Conservation (phyloP, 305 asterid genomes). For the Ajuga reptans region DNA sequence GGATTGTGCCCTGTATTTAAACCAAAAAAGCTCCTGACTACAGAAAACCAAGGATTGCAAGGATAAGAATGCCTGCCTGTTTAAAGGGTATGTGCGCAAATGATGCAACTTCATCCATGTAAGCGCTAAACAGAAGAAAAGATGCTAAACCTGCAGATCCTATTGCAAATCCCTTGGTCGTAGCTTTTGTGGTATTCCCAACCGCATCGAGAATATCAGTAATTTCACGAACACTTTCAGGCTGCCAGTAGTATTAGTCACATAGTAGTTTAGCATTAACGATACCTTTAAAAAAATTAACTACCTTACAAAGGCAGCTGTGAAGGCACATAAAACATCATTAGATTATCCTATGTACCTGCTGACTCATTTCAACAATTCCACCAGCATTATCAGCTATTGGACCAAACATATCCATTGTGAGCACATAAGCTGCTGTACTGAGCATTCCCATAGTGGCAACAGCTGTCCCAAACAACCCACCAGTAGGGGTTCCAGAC, state of each 20-base stretch:
- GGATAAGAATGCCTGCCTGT: constrained; percentile 42
- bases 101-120: constrained; percentile 95
- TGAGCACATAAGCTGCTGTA: constrained; percentile 97
- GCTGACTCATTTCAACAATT: constrained; percentile 99
- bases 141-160: constrained; percentile 99
- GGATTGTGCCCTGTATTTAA: not conserved
- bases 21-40: constrained; percentile 4
- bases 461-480: constrained; percentile 98
- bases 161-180: constrained; percentile 98
- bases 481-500: constrained; percentile 88
- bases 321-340: constrained; percentile 2
- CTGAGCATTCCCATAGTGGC: constrained; percentile 99
- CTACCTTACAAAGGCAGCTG: not conserved
- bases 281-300: not conserved
- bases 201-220: constrained; percentile 98
- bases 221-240: constrained; percentile 95
- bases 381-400: constrained; percentile 99
- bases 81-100: constrained; percentile 63
- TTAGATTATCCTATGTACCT: constrained; percentile 45
- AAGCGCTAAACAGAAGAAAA: constrained; percentile 95
- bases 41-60: constrained; percentile 10
- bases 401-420: constrained; percentile 99
- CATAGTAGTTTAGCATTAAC: constrained; percentile 1
- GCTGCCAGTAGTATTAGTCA: constrained; percentile 43
- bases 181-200: constrained; percentile 98